phyloP scores from a whole-genome alignment of 345 rosid genomes.

The Brassica cretica region DNA sequence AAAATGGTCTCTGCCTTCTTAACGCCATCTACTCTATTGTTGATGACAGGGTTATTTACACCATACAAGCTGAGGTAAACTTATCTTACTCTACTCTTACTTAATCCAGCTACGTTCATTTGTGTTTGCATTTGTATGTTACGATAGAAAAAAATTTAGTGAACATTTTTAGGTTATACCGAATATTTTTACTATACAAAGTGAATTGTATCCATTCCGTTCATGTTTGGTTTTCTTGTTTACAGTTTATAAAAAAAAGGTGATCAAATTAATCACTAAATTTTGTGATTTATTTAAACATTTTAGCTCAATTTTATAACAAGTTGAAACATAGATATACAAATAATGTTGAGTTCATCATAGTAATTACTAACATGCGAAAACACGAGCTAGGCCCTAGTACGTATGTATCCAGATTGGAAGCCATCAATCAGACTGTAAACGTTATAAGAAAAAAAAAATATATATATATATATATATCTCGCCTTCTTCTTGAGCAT shows the following conservation, averaged over 20 bases:
- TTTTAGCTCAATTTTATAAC: neutral
- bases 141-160: neutral
- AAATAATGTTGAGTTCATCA: neutral
- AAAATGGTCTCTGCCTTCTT: slow-evolving; percentile 53
- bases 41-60: slow-evolving; percentile 47
- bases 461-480: too few species aligned
- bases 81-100: neutral
- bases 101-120: neutral
- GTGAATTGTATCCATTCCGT: neutral
- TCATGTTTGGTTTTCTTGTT: neutral
- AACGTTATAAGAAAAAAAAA: neutral
- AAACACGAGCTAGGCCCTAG: neutral
- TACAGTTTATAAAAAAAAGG: neutral
- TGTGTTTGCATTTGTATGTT: neutral
- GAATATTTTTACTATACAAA: neutral
- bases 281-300: neutral
- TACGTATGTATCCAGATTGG: neutral
- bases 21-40: slow-evolving; percentile 54
- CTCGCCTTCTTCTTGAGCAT: slow-evolving; percentile 2
- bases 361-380: neutral
- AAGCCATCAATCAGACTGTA: neutral
- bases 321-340: neutral
- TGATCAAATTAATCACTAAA: neutral
- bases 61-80: slow-evolving; percentile 59
- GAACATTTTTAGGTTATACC: neutral